These are phyloP conservation scores for Ephemerocybe angulata DNA, from an alignment of 768 basidiomycete genomes.

Conservation along the genomic window DNA sequence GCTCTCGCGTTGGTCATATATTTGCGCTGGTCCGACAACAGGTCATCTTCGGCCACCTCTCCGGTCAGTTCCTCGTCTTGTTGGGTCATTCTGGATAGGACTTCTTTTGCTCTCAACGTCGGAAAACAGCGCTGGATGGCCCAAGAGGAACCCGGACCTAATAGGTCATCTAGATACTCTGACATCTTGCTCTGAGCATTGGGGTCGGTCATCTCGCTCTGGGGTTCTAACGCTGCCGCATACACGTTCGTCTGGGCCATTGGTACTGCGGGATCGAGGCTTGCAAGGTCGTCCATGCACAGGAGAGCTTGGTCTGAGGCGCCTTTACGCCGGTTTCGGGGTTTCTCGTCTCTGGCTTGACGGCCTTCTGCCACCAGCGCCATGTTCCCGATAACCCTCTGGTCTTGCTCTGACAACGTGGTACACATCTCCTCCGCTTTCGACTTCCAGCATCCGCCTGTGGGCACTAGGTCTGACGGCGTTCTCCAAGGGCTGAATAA, in stretches of 20 bases:
- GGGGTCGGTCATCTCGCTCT: too few species aligned
- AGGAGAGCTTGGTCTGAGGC: not conserved
- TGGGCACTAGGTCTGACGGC: not conserved
- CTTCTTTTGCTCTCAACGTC: too few species aligned
- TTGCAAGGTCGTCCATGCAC: not conserved
- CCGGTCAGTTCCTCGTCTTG: not conserved
- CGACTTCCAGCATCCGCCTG: not conserved
- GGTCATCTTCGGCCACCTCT: not conserved
- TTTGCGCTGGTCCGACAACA: not conserved
- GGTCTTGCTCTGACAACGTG: not conserved
- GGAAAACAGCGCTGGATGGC: too few species aligned
- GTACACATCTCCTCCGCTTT: not conserved
- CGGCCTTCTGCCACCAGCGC: not conserved
- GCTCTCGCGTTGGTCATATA: not conserved
- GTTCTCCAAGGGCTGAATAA: not conserved
- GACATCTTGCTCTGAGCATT: too few species aligned
- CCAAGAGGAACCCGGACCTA: too few species aligned
- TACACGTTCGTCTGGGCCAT: too few species aligned
- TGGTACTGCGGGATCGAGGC: not conserved
- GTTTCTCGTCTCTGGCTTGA: not conserved
- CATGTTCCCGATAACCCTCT: constrained; percentile 2
- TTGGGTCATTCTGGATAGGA: too few species aligned
- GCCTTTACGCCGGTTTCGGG: not conserved
- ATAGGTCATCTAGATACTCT: too few species aligned
- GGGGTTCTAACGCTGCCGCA: too few species aligned